Conservation (phyloP, 2,329 filamentous ascomycete species). For the Parastagonospora avenae region DNA sequence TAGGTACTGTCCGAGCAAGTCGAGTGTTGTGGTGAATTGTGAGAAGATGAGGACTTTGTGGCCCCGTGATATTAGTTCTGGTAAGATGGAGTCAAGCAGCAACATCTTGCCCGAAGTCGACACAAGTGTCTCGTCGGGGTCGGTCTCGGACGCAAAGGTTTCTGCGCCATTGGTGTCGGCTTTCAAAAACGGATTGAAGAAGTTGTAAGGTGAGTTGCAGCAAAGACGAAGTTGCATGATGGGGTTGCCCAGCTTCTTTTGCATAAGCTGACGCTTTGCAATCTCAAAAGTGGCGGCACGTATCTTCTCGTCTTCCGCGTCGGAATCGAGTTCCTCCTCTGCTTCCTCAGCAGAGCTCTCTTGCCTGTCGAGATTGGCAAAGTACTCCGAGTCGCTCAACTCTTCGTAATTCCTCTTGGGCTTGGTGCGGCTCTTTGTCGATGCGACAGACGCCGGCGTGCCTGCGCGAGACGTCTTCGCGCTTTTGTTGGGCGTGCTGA, state of each 20-base stretch:
- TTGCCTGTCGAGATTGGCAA: conserved; percentile 72
- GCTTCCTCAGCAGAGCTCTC: conserved; percentile 50
- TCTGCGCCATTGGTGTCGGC: conserved; percentile 57
- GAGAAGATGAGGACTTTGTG: conserved; percentile 97
- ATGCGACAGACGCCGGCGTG: conserved; percentile 66
- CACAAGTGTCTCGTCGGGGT: conserved; percentile 77
- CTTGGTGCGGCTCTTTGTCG: conserved; percentile 59
- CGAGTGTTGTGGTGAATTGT: conserved; percentile 93
- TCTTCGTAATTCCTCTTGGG: conserved; percentile 67
- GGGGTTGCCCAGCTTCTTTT: conserved; percentile 92
- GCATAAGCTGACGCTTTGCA: conserved; percentile 84
- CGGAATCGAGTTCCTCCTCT: conserved; percentile 49
- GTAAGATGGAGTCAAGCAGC: conserved; percentile 83
- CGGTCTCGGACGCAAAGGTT: conserved; percentile 52
- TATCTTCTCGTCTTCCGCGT: conserved; percentile 66
- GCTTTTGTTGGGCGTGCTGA: conserved; percentile 68
- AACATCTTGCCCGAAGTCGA: conserved; percentile 95
- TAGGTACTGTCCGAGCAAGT: conserved; percentile 88
- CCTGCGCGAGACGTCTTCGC: conserved; percentile 75
- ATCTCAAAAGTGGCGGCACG: conserved; percentile 71
- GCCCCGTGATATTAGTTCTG: conserved; percentile 70
- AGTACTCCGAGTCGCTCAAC: conserved; percentile 83
- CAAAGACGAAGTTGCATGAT: conserved; percentile 89
- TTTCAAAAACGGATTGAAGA: conserved; percentile 81
- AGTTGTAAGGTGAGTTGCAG: conserved; percentile 94